Evolutionary conservation across 257 asterid species (phyloP), one percentile per base, ranked within the genome.

Genomic region (Solanum ossicruentum): DNA sequence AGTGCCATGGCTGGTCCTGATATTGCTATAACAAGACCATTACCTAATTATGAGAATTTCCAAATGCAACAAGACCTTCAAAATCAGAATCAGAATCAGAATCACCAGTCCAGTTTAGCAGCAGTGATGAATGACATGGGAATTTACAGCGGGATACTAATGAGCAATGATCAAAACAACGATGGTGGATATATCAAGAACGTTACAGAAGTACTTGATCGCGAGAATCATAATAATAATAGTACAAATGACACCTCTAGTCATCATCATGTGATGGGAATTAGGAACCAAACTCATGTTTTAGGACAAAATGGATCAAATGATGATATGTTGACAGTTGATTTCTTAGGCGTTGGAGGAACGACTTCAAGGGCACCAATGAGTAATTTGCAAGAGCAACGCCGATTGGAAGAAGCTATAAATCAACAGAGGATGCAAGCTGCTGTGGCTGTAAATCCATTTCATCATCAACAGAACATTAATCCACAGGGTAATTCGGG

Each of bases 291-390:
- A 5, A 67, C 90, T 10, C 41, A 36, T 36, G 80, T 90, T 47
- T 43, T 92, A 36, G 90, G 84, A 17, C 90, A 88, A 15, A 61
- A 78, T 26, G 92, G 90, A 77, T 39, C 23, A 12, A 83, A 85
- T 23, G 92, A 85, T 23, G 92, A 90, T 43, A 89, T 93, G 87
- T 88, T 90, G 89, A 94, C 98, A 17, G 97, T 95, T 2, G 99
- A 95, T 90, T 94, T 95, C 93, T 79, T 95, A 88, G 99, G 98
- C 36, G 89, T 93, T 1, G 98, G 98, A 45, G 97, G 95, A 78
- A 10, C 41, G 41, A 36, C 47, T 28, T 86, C 97, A 5, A 85
- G 94, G 85, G 84, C 92, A 5, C 91, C 71, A 71, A 39, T 18
- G 4, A 88, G 84, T 28, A 66, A 32, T 83, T 12, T 88, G 57